Percentiles rank a stretch among this genome's conserved stretches.
Conservation (phyloP, 2,329 filamentous ascomycete genomes). For the Sphaceloma murrayae region DNA sequence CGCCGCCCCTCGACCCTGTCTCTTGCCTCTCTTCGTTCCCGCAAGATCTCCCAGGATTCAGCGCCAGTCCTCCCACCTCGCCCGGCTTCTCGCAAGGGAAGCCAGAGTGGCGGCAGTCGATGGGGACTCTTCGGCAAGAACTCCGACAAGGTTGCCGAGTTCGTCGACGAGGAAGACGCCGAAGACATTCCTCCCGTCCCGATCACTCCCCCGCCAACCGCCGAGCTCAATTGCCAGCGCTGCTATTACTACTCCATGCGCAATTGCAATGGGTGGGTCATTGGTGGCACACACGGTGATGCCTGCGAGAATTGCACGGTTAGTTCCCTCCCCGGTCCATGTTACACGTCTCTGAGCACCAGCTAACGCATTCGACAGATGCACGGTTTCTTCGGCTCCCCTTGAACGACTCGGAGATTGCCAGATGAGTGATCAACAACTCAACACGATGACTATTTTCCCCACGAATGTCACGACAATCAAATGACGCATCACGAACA, state of each 20-base stretch:
- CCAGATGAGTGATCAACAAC: neutral
- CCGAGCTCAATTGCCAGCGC: constrained; percentile 28
- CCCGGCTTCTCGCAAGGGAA: constrained; percentile 18
- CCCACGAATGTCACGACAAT: constrained; percentile 3
- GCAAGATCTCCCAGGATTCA: constrained; percentile 17
- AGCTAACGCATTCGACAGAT: constrained; percentile 1
- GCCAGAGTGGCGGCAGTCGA: constrained; percentile 18
- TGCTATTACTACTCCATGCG: constrained; percentile 31
- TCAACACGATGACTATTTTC: too few species aligned
- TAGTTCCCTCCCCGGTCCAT: constrained; percentile 7
- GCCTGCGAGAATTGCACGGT: constrained; percentile 27
- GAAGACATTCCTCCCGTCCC: constrained; percentile 20
- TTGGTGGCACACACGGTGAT: constrained; percentile 27
- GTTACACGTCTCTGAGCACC: neutral
- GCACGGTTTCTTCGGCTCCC: constrained; percentile 20
- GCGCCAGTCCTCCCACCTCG: constrained; percentile 14
- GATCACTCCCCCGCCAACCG: constrained; percentile 17
- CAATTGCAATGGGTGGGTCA: constrained; percentile 30
- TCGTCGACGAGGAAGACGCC: constrained; percentile 15
- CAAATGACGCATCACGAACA: constrained; percentile 4
- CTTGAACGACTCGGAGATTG: constrained; percentile 16
- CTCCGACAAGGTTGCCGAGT: constrained; percentile 5
- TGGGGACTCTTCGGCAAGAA: constrained; percentile 19
- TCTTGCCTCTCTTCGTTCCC: constrained; percentile 17
- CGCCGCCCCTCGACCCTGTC: constrained; percentile 19